These are phyloP conservation scores for Lachancea kluyveri DNA, from an alignment of 805 yeast genomes.

Conservation along the genomic window DNA sequence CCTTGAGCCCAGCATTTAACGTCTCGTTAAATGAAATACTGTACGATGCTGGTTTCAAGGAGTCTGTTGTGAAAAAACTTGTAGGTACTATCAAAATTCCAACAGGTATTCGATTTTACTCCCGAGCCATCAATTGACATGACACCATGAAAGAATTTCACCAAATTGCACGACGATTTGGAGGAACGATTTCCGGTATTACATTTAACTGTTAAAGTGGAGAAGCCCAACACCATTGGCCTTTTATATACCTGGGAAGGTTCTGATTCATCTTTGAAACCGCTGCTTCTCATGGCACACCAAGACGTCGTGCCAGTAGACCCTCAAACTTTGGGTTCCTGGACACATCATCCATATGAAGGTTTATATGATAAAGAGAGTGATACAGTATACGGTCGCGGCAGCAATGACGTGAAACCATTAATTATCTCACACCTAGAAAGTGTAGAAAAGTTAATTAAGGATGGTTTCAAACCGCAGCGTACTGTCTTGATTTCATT, in stretches of 20 bases:
- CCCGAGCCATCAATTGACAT: conserved; percentile 11
- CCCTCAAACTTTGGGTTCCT: conserved; percentile 42
- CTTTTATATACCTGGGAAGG: conserved; percentile 46
- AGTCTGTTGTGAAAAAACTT: conserved; percentile 26
- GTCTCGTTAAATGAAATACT: conserved; percentile 10
- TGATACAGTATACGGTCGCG: conserved; percentile 54
- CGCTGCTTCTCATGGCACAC: conserved; percentile 60
- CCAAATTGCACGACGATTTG: conserved; percentile 42
- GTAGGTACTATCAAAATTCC: conserved; percentile 51
- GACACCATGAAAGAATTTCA: conserved; percentile 10
- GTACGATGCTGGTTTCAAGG: conserved; percentile 8
- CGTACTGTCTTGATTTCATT: conserved; percentile 52
- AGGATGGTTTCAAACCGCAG: conserved; percentile 37
- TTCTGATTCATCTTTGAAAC: conserved; percentile 35
- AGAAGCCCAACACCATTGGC: conserved; percentile 49
- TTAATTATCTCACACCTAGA: conserved; percentile 54
- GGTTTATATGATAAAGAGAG: conserved; percentile 50
- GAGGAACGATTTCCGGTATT: conserved; percentile 44
- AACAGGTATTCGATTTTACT: conserved; percentile 48
- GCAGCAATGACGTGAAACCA: conserved; percentile 58
- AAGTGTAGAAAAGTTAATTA: conserved; percentile 41
- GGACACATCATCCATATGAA: conserved; percentile 56
- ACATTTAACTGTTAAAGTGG: conserved; percentile 37
- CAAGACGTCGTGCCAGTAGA: conserved; percentile 71
- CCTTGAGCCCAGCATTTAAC: conserved; percentile 8